phyloP scores from a whole-genome alignment of 2,329 filamentous ascomycete genomes.

The Neurospora sp. region DNA sequence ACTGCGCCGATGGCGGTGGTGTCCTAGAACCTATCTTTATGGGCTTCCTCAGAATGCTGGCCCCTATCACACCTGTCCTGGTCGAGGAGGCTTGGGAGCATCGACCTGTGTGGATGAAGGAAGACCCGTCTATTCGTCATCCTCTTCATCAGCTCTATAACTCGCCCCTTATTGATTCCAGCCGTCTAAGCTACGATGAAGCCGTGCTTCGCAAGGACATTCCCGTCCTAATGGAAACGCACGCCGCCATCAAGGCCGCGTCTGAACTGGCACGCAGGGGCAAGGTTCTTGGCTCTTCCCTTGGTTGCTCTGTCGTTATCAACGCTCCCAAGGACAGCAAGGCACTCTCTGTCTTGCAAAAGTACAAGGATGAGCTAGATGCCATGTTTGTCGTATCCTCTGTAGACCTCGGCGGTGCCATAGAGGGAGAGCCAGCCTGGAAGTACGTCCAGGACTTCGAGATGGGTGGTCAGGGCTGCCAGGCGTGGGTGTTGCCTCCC shows the following conservation, averaged over 20 bases:
- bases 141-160: conserved; percentile 40
- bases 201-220: conserved; percentile 31
- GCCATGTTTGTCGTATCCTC: conserved; percentile 61
- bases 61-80: conserved; percentile 69
- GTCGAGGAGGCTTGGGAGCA: conserved; percentile 85
- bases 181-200: conserved; percentile 29
- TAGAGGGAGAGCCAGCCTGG: conserved; percentile 28
- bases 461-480: conserved; percentile 26
- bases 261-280: conserved; percentile 63
- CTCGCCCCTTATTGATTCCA: conserved; percentile 31
- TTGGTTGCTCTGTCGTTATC: conserved; percentile 64
- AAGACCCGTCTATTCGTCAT: conserved; percentile 27
- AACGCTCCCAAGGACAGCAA: conserved; percentile 27
- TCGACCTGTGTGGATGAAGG: conserved; percentile 53
- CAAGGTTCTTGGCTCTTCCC: conserved; percentile 68
- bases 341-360: conserved; percentile 26
- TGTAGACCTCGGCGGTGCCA: conserved; percentile 36
- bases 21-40: conserved; percentile 57
- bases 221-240: conserved; percentile 41
- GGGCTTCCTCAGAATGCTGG: conserved; percentile 67
- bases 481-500: conserved; percentile 38
- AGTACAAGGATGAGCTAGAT: conserved; percentile 42
- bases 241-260: conserved; percentile 60
- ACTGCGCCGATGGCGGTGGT: conserved; percentile 65
- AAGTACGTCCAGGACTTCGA: conserved; percentile 33